phyloP scores from a whole-genome alignment of 768 basidiomycete genomes.

The Vararia minispora region DNA sequence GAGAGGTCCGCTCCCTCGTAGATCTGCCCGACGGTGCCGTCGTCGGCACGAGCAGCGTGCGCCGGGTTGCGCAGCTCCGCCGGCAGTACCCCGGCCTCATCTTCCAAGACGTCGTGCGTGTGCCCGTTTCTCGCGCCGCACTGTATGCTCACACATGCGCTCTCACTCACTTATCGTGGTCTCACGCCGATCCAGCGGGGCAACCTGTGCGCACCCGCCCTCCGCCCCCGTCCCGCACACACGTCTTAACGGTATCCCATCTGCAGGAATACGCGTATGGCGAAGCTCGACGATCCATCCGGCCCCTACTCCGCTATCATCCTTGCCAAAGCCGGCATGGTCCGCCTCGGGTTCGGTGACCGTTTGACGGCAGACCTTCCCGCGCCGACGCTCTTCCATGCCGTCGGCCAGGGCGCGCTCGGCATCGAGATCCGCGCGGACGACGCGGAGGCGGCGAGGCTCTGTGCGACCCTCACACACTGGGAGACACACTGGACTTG shows the following conservation, averaged over 20 bases:
- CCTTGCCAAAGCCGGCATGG: slow-evolving; percentile 87
- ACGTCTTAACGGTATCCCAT: slow-evolving; percentile 8
- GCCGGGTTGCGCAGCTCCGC: slow-evolving; percentile 84
- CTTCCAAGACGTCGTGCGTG: slow-evolving; percentile 83
- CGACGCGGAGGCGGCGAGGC: slow-evolving; percentile 45
- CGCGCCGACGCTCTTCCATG: slow-evolving; percentile 71
- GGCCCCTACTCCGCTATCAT: slow-evolving; percentile 80
- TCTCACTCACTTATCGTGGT: neutral
- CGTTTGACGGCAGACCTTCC: slow-evolving; percentile 67
- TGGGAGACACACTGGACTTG: slow-evolving; percentile 68
- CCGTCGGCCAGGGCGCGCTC: slow-evolving; percentile 92
- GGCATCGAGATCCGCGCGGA: slow-evolving; percentile 73
- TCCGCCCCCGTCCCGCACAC: neutral
- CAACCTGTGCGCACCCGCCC: too few relatives aligned
- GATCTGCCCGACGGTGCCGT: slow-evolving; percentile 84
- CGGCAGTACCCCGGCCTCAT: slow-evolving; percentile 62
- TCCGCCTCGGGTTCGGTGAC: slow-evolving; percentile 62
- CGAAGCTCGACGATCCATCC: slow-evolving; percentile 78
- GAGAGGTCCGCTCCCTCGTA: slow-evolving; percentile 53
- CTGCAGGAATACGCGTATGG: slow-evolving; percentile 74
- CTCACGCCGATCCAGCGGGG: too few relatives aligned
- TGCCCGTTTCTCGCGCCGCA: neutral
- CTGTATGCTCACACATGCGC: neutral
- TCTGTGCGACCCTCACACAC: slow-evolving; percentile 65
- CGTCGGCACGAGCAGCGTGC: slow-evolving; percentile 92